A percentile compares a stretch with the other conserved stretches of the same genome.
phyloP scores from a whole-genome alignment of 805 yeast species.

The Kluyveromyces starmeri region DNA sequence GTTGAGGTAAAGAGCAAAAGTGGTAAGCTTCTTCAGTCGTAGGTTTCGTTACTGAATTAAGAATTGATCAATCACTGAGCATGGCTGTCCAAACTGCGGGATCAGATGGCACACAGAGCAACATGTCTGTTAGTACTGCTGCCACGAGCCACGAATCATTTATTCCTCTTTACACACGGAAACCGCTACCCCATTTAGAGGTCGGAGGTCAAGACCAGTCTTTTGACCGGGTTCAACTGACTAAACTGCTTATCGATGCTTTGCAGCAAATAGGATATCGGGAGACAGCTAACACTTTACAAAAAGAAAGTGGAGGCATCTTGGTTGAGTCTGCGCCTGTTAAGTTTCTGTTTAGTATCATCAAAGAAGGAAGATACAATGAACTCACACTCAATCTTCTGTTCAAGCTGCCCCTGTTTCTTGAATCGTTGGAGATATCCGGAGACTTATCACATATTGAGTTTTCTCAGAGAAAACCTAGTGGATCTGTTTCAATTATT shows the following conservation, averaged over 20 bases:
- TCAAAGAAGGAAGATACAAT: conserved; percentile 37
- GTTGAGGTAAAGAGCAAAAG: too few relatives aligned
- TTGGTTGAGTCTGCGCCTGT: conserved; percentile 37
- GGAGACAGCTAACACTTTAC: conserved; percentile 32
- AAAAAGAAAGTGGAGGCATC: conserved; percentile 34
- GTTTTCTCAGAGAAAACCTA: neutral
- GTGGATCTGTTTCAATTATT: neutral
- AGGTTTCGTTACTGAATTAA: too few relatives aligned
- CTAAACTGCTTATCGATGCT: conserved; percentile 42
- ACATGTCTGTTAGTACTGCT: conserved; percentile 1
- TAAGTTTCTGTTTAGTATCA: conserved; percentile 30
- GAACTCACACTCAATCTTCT: conserved; percentile 21
- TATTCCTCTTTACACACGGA: conserved; percentile 3
- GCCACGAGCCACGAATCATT: conserved; percentile 3
- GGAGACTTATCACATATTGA: conserved; percentile 2
- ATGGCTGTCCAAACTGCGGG: conserved; percentile 5
- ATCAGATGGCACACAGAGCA: neutral
- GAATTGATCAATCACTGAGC: too few relatives aligned
- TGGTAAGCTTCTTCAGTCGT: too few relatives aligned
- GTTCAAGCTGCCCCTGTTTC: conserved; percentile 24
- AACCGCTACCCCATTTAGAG: conserved; percentile 2
- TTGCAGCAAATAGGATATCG: conserved; percentile 41
- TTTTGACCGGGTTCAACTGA: conserved; percentile 31
- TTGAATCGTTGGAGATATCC: conserved; percentile 9
- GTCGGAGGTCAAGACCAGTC: conserved; percentile 1